phyloP scores from a whole-genome alignment of 176 grass and related monocot genomes.

The Aegilops sharonensis region DNA sequence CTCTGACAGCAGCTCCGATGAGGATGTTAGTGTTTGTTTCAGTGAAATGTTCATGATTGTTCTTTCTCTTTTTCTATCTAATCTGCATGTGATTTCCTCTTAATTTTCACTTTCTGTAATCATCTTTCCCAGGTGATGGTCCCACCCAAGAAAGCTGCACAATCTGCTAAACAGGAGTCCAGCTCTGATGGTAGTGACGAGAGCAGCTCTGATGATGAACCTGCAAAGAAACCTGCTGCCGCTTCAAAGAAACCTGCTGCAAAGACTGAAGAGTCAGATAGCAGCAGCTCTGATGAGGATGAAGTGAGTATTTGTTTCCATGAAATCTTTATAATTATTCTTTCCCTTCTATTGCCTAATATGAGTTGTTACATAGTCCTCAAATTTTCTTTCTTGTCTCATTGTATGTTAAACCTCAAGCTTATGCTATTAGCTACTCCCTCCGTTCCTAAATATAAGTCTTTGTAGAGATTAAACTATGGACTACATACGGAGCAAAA shows the following conservation, averaged over 20 bases:
- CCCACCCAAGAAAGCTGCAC: constrained; percentile 37
- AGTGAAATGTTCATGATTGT: background rate
- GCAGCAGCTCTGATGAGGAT: constrained; percentile 58
- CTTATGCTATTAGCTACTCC: background rate
- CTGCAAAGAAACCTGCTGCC: constrained; percentile 27
- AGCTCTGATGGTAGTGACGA: constrained; percentile 47
- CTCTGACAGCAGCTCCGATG: constrained; percentile 61
- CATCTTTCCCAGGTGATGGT: constrained; percentile 47
- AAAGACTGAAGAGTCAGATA: constrained; percentile 32
- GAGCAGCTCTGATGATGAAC: constrained; percentile 44
- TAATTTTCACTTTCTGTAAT: background rate
- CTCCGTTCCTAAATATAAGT: too few relatives aligned
- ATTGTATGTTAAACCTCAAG: background rate
- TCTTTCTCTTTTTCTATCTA: background rate
- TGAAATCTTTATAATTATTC: background rate
- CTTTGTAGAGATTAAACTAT: too few relatives aligned
- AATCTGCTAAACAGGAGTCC: constrained; percentile 52
- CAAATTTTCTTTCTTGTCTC: background rate
- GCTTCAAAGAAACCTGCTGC: constrained; percentile 30
- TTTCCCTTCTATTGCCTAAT: background rate
- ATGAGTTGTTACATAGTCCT: background rate
- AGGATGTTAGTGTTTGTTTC: constrained; percentile 34
- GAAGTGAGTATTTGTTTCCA: constrained; percentile 34
- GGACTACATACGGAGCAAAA: too few relatives aligned
- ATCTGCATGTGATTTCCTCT: background rate